Base-by-base conservation (phyloP, 805 yeast species). In the Kodamaea jinghongensis region DNA sequence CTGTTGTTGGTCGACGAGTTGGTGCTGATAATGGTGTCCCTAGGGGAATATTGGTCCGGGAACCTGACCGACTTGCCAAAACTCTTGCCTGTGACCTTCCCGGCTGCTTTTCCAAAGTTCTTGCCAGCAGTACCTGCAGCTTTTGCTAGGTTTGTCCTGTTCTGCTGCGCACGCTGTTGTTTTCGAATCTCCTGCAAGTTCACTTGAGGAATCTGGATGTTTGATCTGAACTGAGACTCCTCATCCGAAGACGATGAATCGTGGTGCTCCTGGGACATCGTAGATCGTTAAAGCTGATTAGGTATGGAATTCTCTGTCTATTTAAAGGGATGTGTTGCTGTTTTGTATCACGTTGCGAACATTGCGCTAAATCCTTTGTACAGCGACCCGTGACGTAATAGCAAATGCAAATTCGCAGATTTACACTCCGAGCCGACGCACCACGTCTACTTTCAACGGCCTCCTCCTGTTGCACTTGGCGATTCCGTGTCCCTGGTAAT, bases 181-280 rank as follows among this genome's bases (percentile, higher is more conserved):
- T 47, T 50, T 20, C 43, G 48, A 45, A 38, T 48, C 44, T 23
- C 47, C 35, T 43, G 45, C n/a, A 51, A 36, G 17, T 45, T 49
- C 28, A 66, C 46, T 12, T 52, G 52, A 10, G 71, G 70, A 31
- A 66, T 49, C 27, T 56, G 55, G 41, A 66, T 49, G 39, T 55
- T 48, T 16, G 69, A 53, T 26, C 39, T 47, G 53, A 48, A 50
- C 34, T 45, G 44, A 17, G 41, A 38, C 23, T 58, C 68, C 13
- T 63, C 69, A 17, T 65, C 69, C 3, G 69, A 63, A 7, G 56
- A 51, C 15, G 50, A 34, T 17, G 23, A 20, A 22, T 32, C 35
- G 11, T 14, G 28, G 20, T 13, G 11, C 23, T 32, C 35, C 17
- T 32, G 35, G 13, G 35, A 32, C 35, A 32, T 32, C 9, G 28